phyloP scores from a whole-genome alignment of 2,329 filamentous ascomycete species.

The Lasiodiplodia sp. region DNA sequence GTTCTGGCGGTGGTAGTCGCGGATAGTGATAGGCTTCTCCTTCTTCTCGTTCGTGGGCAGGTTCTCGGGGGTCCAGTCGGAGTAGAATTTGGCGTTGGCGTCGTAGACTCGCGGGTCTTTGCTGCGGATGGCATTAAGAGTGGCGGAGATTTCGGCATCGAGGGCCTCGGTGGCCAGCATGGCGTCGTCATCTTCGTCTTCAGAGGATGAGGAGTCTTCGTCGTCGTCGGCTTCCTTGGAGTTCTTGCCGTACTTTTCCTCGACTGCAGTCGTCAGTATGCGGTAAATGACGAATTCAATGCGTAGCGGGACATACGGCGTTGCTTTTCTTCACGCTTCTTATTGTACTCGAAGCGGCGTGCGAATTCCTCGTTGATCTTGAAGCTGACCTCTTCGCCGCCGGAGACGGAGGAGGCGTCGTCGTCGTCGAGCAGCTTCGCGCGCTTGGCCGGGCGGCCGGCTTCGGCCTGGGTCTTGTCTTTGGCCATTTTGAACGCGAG shows the following conservation, averaged over 20 bases:
- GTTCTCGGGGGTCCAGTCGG: constrained; percentile 64
- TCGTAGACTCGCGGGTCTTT: constrained; percentile 96
- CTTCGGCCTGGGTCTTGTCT: not conserved
- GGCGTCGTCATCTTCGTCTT: constrained; percentile 89
- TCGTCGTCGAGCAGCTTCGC: constrained; percentile 44
- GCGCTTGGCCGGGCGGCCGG: constrained; percentile 43
- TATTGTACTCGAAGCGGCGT: constrained; percentile 91
- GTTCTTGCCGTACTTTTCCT: constrained; percentile 79
- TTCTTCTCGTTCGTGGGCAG: constrained; percentile 58
- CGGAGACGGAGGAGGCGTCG: constrained; percentile 41
- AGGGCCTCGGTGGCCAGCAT: constrained; percentile 85
- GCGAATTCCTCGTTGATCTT: constrained; percentile 93
- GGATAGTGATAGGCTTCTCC: constrained; percentile 84
- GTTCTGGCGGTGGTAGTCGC: constrained; percentile 91
- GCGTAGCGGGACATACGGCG: constrained; percentile 58
- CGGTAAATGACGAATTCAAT: not conserved
- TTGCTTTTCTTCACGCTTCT: constrained; percentile 89
- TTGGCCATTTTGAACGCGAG: constrained; percentile 12
- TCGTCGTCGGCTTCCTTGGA: constrained; percentile 65
- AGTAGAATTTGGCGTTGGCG: constrained; percentile 78
- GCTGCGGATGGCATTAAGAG: constrained; percentile 82
- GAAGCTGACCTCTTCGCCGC: constrained; percentile 52
- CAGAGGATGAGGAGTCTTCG: constrained; percentile 53
- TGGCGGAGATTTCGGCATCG: constrained; percentile 86
- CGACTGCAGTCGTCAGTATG: constrained; percentile 64